These are phyloP conservation scores for Rubroboletus satanas DNA, from an alignment of 768 basidiomycete genomes.

Conservation along the genomic window DNA sequence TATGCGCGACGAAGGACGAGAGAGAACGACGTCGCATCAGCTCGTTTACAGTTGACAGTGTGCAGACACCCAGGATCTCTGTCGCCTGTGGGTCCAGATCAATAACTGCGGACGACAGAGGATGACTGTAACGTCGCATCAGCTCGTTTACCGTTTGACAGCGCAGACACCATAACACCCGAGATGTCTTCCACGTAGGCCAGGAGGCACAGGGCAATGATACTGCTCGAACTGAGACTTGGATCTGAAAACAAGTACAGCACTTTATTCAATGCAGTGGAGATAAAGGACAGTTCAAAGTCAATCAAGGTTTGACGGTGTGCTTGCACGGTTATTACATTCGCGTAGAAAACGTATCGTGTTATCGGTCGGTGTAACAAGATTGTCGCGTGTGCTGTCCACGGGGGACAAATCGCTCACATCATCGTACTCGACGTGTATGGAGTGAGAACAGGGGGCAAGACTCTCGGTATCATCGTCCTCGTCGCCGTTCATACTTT, in stretches of 20 bases:
- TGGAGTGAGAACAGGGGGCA: background rate
- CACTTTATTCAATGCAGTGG: background rate
- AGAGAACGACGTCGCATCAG: background rate
- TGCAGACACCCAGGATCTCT: background rate
- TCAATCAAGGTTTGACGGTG: background rate
- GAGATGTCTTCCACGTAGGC: background rate
- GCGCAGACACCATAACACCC: background rate
- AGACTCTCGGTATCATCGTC: background rate
- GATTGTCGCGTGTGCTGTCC: background rate
- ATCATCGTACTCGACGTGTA: background rate
- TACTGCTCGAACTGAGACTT: background rate
- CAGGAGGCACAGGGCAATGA: background rate
- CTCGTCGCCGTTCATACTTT: background rate
- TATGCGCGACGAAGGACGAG: too few relatives aligned
- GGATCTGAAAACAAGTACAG: background rate
- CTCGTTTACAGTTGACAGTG: background rate
- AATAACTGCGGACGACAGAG: background rate
- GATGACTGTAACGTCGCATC: background rate
- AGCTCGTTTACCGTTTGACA: background rate
- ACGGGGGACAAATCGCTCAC: background rate
- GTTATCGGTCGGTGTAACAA: background rate
- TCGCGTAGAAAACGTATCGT: background rate
- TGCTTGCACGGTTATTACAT: background rate
- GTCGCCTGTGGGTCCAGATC: background rate
- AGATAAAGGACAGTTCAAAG: background rate